phyloP scores from a whole-genome alignment of 2,329 filamentous ascomycete genomes.

The Fusarium veterinarium region DNA sequence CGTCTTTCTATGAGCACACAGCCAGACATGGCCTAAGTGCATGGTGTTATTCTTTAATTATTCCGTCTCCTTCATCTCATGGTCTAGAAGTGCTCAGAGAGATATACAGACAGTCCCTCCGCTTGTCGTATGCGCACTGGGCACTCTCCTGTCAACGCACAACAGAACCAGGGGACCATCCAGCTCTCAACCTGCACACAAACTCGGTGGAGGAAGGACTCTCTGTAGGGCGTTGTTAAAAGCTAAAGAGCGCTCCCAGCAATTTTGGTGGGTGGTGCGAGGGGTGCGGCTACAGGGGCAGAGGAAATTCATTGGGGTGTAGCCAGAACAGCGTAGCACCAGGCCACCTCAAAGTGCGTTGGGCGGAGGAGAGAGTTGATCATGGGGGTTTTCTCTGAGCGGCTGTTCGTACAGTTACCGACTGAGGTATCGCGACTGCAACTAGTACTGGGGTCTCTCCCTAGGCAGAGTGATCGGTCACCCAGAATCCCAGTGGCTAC shows the following conservation, averaged over 20 bases:
- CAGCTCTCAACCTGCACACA: slow-evolving; percentile 35
- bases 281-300: slow-evolving; percentile 42
- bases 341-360: slow-evolving; percentile 36
- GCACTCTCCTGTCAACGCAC: slow-evolving; percentile 44
- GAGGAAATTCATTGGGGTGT: slow-evolving; percentile 39
- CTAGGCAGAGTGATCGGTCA: slow-evolving; percentile 35
- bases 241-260: slow-evolving; percentile 29
- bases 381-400: slow-evolving; percentile 40
- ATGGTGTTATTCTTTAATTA: slow-evolving; percentile 13
- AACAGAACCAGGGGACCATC: slow-evolving; percentile 41
- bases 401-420: slow-evolving; percentile 24
- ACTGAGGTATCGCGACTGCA: slow-evolving; percentile 15
- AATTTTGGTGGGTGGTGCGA: slow-evolving; percentile 42
- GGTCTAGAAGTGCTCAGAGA: slow-evolving; percentile 8
- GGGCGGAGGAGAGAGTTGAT: slow-evolving; percentile 42
- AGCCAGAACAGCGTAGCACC: slow-evolving; percentile 50
- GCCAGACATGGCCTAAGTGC: neutral
- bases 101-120: slow-evolving; percentile 13
- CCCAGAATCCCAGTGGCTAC: slow-evolving; percentile 28
- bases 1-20: slow-evolving; percentile 14
- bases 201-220: slow-evolving; percentile 42
- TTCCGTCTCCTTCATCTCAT: slow-evolving; percentile 30
- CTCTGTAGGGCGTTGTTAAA: slow-evolving; percentile 29
- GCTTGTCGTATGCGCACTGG: slow-evolving; percentile 45
- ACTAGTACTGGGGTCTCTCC: slow-evolving; percentile 24